Evolutionary conservation across 2,329 filamentous ascomycete species (phyloP), one percentile per base, ranked within the genome.

Genomic region (Alternaria incomplexa): DNA sequence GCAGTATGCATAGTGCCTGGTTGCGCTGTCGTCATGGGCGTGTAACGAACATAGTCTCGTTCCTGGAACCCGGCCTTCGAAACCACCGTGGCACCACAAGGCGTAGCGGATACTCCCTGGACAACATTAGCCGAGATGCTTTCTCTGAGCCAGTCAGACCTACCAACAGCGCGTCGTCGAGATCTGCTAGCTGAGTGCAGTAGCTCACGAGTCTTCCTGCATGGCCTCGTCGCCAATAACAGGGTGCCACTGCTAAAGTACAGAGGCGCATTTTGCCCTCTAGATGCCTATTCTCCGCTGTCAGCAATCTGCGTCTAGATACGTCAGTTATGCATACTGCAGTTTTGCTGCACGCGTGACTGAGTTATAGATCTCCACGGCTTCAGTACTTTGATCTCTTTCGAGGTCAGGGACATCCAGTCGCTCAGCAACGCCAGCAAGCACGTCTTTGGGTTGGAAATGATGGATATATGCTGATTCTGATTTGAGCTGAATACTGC

Each of bases 161-260:
- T 66, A 71, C 70, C 52, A 75, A n/a, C 11, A 61, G 15, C 3
- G 67, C 64, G n/a, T 67, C 62, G 32, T 74, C 71, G 40, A 66
- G 46, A 61, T 75, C 72, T 36, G 73, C 72, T 40, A 76, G 68
- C 17, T 65, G 64, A 9, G 69, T 73, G 43, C 72, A 73, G 56
- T 70, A 76, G 32, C 58, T 64, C 23, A 74, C 64, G 20, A 75
- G 69, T 22, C 65, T 60, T 26, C 65, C 59, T 55, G 72, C 74
- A 62, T 76, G 72, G 23, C 74, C 73, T 22, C 70, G 67, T 30
- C 67, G 62, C 73, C 74, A 75, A 59, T 77, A 77, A 50, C 63
- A 61, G 26, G 72, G 72, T 48, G 67, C 65, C 4, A 74, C 72
- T 32, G 68, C 72, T 30, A 73, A 46, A 32, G 72, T 71, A 26